A percentile compares a stretch with the other conserved stretches of the same genome.
These are phyloP conservation scores for Chaetothyriales sp. DNA, from an alignment of 2,329 filamentous ascomycete genomes.

Conservation along the genomic window DNA sequence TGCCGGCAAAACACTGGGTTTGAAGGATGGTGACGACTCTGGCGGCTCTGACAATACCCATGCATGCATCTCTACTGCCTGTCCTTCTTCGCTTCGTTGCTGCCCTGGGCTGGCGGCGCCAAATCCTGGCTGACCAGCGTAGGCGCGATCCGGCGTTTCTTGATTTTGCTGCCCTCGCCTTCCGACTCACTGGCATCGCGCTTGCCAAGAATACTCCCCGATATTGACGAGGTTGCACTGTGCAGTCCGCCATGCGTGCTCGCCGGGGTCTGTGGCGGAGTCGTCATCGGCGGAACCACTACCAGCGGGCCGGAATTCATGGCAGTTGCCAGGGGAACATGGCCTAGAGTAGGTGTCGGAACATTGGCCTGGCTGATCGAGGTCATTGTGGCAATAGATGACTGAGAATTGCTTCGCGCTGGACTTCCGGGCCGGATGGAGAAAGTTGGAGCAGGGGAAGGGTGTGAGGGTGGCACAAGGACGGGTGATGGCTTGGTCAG, in stretches of 20 bases:
- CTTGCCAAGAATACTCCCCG: conserved; percentile 40
- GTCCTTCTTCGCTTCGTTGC: background rate
- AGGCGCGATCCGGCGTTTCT: conserved; percentile 21
- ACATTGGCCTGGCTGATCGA: conserved; percentile 47
- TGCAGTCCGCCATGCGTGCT: conserved; percentile 28
- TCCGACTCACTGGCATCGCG: conserved; percentile 36
- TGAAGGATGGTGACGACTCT: background rate
- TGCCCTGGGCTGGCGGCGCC: no score
- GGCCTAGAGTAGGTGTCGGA: conserved; percentile 62
- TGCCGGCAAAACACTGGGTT: background rate
- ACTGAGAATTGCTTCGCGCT: conserved; percentile 70
- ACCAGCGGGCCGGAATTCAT: conserved; percentile 42
- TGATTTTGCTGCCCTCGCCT: conserved; percentile 20
- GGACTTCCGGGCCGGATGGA: conserved; percentile 55
- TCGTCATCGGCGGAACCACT: conserved; percentile 56
- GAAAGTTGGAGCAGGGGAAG: conserved; percentile 39
- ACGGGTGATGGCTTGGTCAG: conserved; percentile 41
- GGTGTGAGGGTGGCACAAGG: conserved; percentile 41
- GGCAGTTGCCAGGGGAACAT: conserved; percentile 60
- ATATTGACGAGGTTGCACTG: conserved; percentile 40
- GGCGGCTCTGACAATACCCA: no score
- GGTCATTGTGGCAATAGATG: conserved; percentile 54
- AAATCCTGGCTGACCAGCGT: conserved; percentile 15
- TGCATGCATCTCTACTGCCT: background rate
- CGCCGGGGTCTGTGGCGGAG: conserved; percentile 75